Percentiles rank a stretch among this genome's conserved stretches.
These are phyloP conservation scores for Phycomyces nitens DNA, from an alignment of 192 early-diverging fungal species.

Conservation along the genomic window DNA sequence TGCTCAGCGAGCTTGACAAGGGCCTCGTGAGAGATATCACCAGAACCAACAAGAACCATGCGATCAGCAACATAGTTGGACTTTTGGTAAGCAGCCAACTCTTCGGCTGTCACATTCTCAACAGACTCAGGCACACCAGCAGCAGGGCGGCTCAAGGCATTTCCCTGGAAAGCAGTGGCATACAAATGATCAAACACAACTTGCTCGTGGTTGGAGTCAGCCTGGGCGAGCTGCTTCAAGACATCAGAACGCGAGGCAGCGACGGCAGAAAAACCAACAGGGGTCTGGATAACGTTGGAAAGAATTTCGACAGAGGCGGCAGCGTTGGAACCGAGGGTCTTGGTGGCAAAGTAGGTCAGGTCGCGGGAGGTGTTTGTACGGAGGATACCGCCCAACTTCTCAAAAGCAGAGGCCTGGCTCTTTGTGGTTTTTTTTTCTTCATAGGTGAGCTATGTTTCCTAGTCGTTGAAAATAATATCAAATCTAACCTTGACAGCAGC, in stretches of 20 bases:
- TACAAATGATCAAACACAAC: slow-evolving; percentile 98
- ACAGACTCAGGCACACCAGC: slow-evolving; percentile 93
- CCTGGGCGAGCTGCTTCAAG: slow-evolving; percentile 84
- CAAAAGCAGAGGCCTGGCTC: slow-evolving; percentile 52
- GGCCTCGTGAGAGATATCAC: slow-evolving; percentile 88
- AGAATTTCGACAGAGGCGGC: slow-evolving; percentile 81
- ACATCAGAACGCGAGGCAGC: slow-evolving; percentile 95
- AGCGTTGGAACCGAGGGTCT: slow-evolving; percentile 79
- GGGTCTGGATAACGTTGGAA: slow-evolving; percentile 89
- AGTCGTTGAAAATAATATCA: not conserved
- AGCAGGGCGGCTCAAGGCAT: slow-evolving; percentile 84
- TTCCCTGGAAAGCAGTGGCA: slow-evolving; percentile 88
- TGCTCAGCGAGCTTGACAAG: slow-evolving; percentile 89
- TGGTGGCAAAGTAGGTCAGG: slow-evolving; percentile 97
- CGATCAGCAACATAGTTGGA: slow-evolving; percentile 92
- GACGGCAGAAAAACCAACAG: slow-evolving; percentile 72
- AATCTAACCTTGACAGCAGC: slow-evolving; percentile 89
- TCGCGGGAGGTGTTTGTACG: slow-evolving; percentile 97
- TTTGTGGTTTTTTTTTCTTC: not conserved
- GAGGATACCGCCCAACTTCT: slow-evolving; percentile 95
- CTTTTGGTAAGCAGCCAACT: slow-evolving; percentile 83
- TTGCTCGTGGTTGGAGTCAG: slow-evolving; percentile 89
- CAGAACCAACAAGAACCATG: slow-evolving; percentile 92
- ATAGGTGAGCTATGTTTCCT: not conserved
- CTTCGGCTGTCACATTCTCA: slow-evolving; percentile 76